These are phyloP conservation scores for Pseudotsuga menziesii DNA, from an alignment of 75 land plant species.

Conservation along the genomic window DNA sequence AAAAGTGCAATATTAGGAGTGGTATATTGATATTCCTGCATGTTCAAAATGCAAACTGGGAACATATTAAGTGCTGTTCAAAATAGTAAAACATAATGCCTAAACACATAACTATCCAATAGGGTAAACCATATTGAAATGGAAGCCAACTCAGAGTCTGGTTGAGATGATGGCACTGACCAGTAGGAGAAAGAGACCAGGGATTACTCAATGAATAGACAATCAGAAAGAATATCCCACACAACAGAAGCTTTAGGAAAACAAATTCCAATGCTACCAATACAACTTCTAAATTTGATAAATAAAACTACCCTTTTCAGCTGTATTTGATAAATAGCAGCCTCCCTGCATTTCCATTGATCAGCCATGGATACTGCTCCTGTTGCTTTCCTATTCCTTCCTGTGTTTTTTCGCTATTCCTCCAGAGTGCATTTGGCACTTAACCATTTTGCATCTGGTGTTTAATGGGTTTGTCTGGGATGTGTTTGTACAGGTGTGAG, in stretches of 20 bases:
- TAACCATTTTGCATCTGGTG: too few species aligned
- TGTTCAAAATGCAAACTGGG: neutral
- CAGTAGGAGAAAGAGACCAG: neutral
- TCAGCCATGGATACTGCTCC: too few species aligned
- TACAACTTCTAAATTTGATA: neutral
- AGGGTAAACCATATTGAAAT: neutral
- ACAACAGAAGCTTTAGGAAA: neutral
- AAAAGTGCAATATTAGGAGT: too few species aligned
- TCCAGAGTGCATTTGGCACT: too few species aligned
- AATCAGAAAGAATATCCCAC: neutral
- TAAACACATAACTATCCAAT: neutral
- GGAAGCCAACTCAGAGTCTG: neutral
- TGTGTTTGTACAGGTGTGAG: too few species aligned
- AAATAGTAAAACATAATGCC: neutral
- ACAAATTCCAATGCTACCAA: neutral
- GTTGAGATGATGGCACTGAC: neutral
- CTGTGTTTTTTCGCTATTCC: too few species aligned
- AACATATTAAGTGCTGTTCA: neutral
- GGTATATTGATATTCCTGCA: neutral
- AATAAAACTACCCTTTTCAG: neutral
- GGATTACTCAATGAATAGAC: neutral
- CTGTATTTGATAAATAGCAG: too few species aligned
- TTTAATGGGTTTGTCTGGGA: too few species aligned
- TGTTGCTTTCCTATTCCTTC: too few species aligned
- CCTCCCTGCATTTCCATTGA: too few species aligned